Percentiles rank a stretch among this genome's conserved stretches.
Evolutionary conservation across 2,329 filamentous ascomycete genomes (phyloP).

Genomic region (Apiospora saccharicola): DNA sequence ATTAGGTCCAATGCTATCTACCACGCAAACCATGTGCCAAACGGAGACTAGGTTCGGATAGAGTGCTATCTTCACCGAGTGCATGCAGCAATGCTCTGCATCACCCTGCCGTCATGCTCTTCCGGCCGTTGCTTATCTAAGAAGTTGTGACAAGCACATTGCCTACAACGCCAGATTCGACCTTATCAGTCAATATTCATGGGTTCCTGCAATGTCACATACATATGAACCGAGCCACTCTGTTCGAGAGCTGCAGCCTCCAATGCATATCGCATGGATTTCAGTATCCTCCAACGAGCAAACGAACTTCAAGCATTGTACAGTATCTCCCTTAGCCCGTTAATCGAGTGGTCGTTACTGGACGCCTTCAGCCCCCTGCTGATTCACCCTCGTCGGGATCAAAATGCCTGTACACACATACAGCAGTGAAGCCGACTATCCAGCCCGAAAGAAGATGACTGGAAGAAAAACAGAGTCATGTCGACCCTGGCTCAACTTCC

Average conservation of each 20-base stretch:
- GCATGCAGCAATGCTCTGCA: neutral
- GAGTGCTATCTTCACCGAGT: constrained; percentile 2
- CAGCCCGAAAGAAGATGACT: neutral
- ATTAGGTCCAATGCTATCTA: constrained; percentile 17
- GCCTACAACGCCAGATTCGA: neutral
- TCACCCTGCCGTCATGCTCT: constrained; percentile 7
- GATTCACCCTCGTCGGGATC: neutral
- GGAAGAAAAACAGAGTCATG: constrained; percentile 6
- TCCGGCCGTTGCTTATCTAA: constrained; percentile 10
- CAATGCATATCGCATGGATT: neutral
- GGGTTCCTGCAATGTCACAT: constrained; percentile 13
- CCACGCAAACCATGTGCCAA: constrained; percentile 8
- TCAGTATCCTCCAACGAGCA: neutral
- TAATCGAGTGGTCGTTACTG: neutral
- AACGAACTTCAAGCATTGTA: constrained; percentile 5
- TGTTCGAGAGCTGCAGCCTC: neutral
- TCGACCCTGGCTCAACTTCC: neutral
- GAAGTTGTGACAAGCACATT: neutral
- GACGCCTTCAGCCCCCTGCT: neutral
- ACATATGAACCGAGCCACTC: neutral
- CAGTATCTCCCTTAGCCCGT: neutral
- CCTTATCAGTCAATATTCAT: constrained; percentile 12
- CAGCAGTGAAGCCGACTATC: neutral
- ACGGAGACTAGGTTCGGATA: neutral
- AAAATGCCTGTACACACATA: neutral